phyloP scores from a whole-genome alignment of 1,284 basidiomycete genomes.

The Irpex sp. region DNA sequence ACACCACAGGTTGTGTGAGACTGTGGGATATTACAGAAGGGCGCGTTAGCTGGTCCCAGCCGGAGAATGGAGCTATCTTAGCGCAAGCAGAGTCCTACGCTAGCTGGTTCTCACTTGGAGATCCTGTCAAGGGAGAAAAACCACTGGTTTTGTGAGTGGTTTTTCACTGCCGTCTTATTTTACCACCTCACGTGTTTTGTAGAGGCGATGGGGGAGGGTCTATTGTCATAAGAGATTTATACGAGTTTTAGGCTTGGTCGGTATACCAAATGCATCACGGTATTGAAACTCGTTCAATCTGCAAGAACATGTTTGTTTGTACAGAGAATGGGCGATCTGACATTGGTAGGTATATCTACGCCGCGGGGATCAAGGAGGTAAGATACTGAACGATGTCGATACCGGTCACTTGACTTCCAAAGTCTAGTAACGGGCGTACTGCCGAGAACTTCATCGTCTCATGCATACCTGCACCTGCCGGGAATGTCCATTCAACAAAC shows the following conservation, averaged over 20 bases:
- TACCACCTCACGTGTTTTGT: neutral
- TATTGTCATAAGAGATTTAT: neutral
- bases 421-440: conserved; percentile 11
- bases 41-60: conserved; percentile 25
- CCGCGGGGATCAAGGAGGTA: neutral
- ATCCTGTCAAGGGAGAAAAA: conserved; percentile 46
- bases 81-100: conserved; percentile 54
- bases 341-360: neutral
- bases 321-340: too few species aligned
- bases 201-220: neutral
- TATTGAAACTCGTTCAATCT: too few species aligned
- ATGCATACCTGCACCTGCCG: neutral
- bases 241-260: neutral
- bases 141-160: conserved; percentile 57
- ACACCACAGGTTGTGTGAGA: conserved; percentile 55
- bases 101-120: conserved; percentile 56
- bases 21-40: conserved; percentile 52
- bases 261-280: neutral
- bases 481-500: conserved; percentile 3
- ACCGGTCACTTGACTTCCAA: neutral
- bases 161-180: neutral
- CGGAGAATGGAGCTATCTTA: conserved; percentile 33
- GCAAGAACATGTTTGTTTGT: too few species aligned
- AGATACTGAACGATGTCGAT: neutral
- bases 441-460: conserved; percentile 5